phyloP scores from a whole-genome alignment of 2,329 filamentous ascomycete species.

The Orbilia blumenaviensis region DNA sequence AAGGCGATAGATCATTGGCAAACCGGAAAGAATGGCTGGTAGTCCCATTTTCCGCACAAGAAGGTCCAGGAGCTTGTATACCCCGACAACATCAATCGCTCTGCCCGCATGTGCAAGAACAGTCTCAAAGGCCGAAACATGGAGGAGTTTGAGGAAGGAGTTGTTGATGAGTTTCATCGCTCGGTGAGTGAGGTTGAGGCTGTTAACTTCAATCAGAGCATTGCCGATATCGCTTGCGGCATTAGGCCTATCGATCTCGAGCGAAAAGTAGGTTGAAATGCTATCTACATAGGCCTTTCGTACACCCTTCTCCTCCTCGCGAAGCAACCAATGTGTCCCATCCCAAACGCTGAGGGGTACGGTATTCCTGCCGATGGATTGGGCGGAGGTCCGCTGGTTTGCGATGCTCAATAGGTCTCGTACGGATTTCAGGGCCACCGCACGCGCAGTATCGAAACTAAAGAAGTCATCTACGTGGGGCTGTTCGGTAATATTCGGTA shows the following conservation, averaged over 20 bases:
- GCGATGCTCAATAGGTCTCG: slow-evolving; percentile 84
- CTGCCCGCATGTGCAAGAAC: slow-evolving; percentile 76
- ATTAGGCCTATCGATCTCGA: slow-evolving; percentile 70
- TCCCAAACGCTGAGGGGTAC: slow-evolving; percentile 90
- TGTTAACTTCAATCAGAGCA: slow-evolving; percentile 62
- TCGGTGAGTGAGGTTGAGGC: slow-evolving; percentile 54
- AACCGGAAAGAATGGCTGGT: slow-evolving; percentile 78
- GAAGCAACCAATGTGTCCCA: slow-evolving; percentile 91
- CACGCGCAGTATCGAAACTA: slow-evolving; percentile 70
- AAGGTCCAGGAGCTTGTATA: slow-evolving; percentile 79
- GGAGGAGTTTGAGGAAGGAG: slow-evolving; percentile 78
- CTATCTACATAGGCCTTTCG: slow-evolving; percentile 86
- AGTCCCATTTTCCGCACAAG: slow-evolving; percentile 81
- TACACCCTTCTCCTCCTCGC: slow-evolving; percentile 79
- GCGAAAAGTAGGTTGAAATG: slow-evolving; percentile 77
- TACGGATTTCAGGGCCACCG: slow-evolving; percentile 77
- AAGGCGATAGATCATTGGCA: slow-evolving; percentile 88
- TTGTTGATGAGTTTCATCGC: slow-evolving; percentile 59
- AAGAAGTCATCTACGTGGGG: slow-evolving; percentile 69
- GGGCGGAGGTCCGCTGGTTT: slow-evolving; percentile 71
- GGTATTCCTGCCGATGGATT: slow-evolving; percentile 74
- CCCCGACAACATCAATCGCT: slow-evolving; percentile 77
- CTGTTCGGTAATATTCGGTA: slow-evolving; percentile 66
- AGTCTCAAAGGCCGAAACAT: slow-evolving; percentile 89
- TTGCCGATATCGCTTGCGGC: slow-evolving; percentile 69